Evolutionary conservation across 345 rosid species (phyloP), one percentile per base, ranked within the genome.

Genomic region (Euphorbia peplus): DNA sequence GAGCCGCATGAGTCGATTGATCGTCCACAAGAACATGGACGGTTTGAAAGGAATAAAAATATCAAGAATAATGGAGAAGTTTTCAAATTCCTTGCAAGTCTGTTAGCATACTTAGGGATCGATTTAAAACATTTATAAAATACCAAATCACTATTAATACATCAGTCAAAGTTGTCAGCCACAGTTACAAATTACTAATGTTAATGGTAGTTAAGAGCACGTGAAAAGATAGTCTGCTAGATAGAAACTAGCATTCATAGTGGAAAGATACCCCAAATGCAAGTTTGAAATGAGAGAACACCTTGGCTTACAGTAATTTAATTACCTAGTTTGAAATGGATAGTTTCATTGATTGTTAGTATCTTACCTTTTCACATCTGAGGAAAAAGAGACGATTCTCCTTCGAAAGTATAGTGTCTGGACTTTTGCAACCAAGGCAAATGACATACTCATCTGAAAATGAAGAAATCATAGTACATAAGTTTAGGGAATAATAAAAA

Each of bases 401-500:
- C 68, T 77, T 77, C 13, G 81, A 77, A 22, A 77, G 70, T 35
- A 73, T 77, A 8, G 81, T 77, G 47, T 77, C 81, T 15, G 81
- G 81, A 68, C 81, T 77, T 48, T 77, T 77, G 67, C 81, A 77
- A 18, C 81, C 81, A 52, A 73, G 68, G 63, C 81, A 77, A 53
- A 77, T 77, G 26, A 77, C 81, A 73, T 77, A 77, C 64, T 77
- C 81, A 73, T 77, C 81, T 77, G 77, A 18, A 68, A 73, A 67
- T 13, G 0, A 53, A 52, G 42, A 60, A 53, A 53, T 26, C 24
- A 59, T 4, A 47, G 18, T 60, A 30, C 18, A 28, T 28, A 58
- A 50, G 22, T 22, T 57, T 21, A 50, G 30, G 16, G 32, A 44
- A 26, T 4, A 42, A 8, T 2, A 18, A 35, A 1, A 22, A 25